Base-by-base conservation (phyloP, 1,139 yeast genomes). In the Yamadazyma atlantica region DNA sequence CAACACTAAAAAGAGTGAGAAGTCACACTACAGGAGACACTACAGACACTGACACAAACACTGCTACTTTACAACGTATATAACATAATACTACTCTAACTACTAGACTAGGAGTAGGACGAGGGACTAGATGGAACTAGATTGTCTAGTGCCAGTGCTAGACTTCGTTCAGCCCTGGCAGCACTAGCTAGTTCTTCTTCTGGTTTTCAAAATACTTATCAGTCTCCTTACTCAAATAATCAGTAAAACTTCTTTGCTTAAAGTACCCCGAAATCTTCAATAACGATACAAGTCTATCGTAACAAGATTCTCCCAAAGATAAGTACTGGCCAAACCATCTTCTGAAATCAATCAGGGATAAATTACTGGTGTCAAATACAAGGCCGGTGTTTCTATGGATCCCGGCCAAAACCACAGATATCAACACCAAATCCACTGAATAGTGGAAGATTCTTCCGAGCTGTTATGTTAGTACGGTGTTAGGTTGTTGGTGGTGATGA, bases 371-470 rank as follows among this genome's bases (percentile, higher is more conserved):
- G 54, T 71, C 76, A 50, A 71, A 72, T 32, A 62, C 72, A 42
- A 73, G 66, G 0, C 88, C 89, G 0, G 87, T 81, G 45, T 78
- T 77, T 39, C 81, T 65, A 51, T 82, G 80, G 37, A 82, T 64
- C 1, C 85, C 85, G 0, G 89, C 87, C 24, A 82, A 62, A 17
- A 83, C 63, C 54, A 83, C 73, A 3, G 87, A 79, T 14, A 81
- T 60, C 40, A 83, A 60, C 2, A 82, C 71, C 41, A 82, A 63
- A 50, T 82, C 88, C 32, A 80, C 49, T 0, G 81, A 66, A 44
- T 78, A 78, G 53, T 80, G 85, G 2, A 75, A 61, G 32, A 78
- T 46, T 52, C 66, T 75, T 0, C 82, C 82, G 24, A 77, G 53
- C 80, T 74, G 32, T 3, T 4, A 14, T n/a, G 39, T 32, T 33